Evolutionary conservation across 2,329 filamentous ascomycete species (phyloP), one percentile per base, ranked within the genome.

Genomic region (Pochonia chlamydosporia): DNA sequence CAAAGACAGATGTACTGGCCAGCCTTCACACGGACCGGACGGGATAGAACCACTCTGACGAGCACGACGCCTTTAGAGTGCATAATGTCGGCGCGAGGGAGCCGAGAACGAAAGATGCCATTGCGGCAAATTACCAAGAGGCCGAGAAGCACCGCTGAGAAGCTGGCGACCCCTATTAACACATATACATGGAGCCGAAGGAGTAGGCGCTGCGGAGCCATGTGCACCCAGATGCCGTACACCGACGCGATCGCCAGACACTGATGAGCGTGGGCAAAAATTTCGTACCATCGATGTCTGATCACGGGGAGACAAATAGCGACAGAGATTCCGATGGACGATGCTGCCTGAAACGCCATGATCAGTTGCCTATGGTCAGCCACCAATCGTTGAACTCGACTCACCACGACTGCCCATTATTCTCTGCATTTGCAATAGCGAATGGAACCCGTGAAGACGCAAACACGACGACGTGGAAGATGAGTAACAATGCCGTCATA

Each of bases 361-460:
- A 42, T 42, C 20, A 42, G 40, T 18, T 31, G 16, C 16, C n/a
- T 16, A 10, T 18, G 24, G 23, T 26, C n/a, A 26, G 36, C 9
- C 36, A 5, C 11, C 10, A n/a, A 42, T n/a, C 16, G 16, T 42
- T 28, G 11, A 42, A 26, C 16, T 26, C 26, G 16, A 28, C 40
- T 42, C 16, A 42, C n/a, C n/a, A 42, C 23, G 9, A 42, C 20
- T n/a, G 23, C 40, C n/a, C n/a, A 42, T 42, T 42, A 31, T 42
- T 42, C 40, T 42, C n/a, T 42, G 24, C 20, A 26, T 42, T 26
- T 28, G n/a, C 20, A 26, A 42, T 31, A 42, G 40, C 24, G 23
- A 42, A 42, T 9, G 20, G 23, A 42, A 23, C 40, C 24, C 20
- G n/a, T 42, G n/a, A 42, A 42, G 28, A 42, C 24, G 40, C 23